These are phyloP conservation scores for Trichosporon asahii DNA, from an alignment of 1,284 basidiomycete species.

Conservation along the genomic window DNA sequence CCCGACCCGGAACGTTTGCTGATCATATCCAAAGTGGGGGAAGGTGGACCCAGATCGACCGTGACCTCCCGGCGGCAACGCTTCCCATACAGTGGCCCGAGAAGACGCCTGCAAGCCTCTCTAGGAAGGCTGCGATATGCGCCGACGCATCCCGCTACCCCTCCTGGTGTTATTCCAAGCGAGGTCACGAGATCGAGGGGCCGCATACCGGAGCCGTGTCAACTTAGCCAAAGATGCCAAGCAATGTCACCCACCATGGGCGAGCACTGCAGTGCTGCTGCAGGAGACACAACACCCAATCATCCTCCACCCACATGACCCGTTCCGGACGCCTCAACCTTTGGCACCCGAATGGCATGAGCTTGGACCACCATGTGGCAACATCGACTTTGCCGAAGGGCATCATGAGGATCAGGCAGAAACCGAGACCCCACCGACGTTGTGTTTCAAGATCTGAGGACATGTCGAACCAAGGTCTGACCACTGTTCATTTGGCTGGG, in stretches of 20 bases:
- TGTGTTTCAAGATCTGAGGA: not conserved
- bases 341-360: not conserved
- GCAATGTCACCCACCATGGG: not conserved
- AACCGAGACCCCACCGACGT: too few species aligned
- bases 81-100: not conserved
- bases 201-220: not conserved
- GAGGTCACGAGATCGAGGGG: not conserved
- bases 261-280: not conserved
- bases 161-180: not conserved
- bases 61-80: not conserved
- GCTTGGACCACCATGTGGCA: not conserved
- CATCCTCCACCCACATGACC: not conserved
- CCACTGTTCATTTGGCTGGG: not conserved
- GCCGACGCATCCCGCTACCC: not conserved
- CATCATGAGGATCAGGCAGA: not conserved
- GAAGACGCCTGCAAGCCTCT: not conserved
- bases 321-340: not conserved
- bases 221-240: not conserved
- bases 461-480: not conserved
- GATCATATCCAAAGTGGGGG: not conserved
- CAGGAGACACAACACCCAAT: not conserved
- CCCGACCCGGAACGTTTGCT: not conserved
- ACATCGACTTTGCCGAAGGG: not conserved
- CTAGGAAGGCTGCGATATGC: not conserved
- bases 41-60: not conserved